These are phyloP conservation scores for Pelargonium fulgidum DNA, from an alignment of 441 rosid species.

Conservation along the genomic window DNA sequence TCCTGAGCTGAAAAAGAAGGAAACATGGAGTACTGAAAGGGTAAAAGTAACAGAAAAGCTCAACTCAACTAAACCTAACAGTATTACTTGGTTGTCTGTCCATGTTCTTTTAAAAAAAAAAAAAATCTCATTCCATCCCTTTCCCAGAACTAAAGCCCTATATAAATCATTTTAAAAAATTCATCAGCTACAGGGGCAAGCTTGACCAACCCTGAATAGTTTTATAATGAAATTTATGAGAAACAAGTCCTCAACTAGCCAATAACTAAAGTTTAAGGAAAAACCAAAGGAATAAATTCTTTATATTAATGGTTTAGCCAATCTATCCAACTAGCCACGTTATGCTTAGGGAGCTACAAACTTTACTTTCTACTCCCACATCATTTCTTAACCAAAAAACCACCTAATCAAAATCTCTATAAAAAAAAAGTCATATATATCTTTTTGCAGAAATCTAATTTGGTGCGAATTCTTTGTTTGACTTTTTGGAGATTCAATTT, in stretches of 20 bases:
- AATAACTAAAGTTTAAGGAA: neutral
- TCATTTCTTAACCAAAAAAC: no score
- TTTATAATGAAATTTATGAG: neutral
- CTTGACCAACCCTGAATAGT: neutral
- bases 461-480: no score
- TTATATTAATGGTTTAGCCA: neutral
- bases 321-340: neutral
- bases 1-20: no score
- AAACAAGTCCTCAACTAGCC: neutral
- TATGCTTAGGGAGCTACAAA: neutral
- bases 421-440: no score
- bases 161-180: neutral
- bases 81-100: neutral
- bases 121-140: slow-evolving; percentile 1
- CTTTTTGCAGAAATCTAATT: no score
- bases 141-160: neutral
- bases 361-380: no score
- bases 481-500: no score
- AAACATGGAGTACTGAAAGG: neutral
- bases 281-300: neutral
- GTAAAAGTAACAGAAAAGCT: neutral
- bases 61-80: neutral
- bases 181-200: neutral
- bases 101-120: neutral
- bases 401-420: no score